Evolutionary conservation across 495 filamentous ascomycete species (phyloP).

Genomic region (Penicillium turbatum): DNA sequence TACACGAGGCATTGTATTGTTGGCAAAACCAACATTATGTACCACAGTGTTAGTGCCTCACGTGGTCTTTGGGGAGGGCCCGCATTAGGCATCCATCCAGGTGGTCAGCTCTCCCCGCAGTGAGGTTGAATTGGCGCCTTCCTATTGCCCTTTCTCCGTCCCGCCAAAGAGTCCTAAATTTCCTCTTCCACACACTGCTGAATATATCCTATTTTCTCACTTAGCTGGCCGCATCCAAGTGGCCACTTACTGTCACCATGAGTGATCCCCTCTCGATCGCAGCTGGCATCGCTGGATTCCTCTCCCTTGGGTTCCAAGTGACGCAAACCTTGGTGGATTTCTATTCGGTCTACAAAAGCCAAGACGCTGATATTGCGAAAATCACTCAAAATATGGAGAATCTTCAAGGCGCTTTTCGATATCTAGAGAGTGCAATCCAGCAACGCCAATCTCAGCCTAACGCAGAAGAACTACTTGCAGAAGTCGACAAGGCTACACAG

Average conservation of each 20-base stretch:
- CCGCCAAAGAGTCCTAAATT: no score
- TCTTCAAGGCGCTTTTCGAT: conserved; percentile 15
- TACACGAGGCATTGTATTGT: no score
- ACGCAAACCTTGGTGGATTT: conserved; percentile 25
- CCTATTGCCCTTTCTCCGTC: no score
- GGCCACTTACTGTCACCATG: conserved; percentile 17
- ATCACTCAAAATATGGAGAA: conserved; percentile 14
- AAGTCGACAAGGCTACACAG: conserved; percentile 17
- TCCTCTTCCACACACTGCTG: no score
- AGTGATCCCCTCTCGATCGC: conserved; percentile 29
- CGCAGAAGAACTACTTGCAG: conserved; percentile 19
- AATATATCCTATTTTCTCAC: no score
- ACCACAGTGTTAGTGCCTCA: no score
- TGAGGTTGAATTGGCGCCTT: no score
- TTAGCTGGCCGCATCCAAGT: no score
- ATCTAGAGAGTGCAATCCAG: conserved; percentile 17
- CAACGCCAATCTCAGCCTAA: conserved; percentile 17
- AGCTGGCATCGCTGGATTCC: conserved; percentile 20
- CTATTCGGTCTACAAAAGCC: conserved; percentile 22
- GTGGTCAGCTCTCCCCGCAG: no score
- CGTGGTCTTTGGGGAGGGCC: no score
- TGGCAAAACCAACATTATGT: no score
- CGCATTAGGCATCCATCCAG: no score
- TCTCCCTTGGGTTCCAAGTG: conserved; percentile 30
- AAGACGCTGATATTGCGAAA: conserved; percentile 13